A percentile compares a stretch with the other conserved stretches of the same genome.
phyloP scores from a whole-genome alignment of 805 yeast genomes.

The Hyphopichia homilentoma region DNA sequence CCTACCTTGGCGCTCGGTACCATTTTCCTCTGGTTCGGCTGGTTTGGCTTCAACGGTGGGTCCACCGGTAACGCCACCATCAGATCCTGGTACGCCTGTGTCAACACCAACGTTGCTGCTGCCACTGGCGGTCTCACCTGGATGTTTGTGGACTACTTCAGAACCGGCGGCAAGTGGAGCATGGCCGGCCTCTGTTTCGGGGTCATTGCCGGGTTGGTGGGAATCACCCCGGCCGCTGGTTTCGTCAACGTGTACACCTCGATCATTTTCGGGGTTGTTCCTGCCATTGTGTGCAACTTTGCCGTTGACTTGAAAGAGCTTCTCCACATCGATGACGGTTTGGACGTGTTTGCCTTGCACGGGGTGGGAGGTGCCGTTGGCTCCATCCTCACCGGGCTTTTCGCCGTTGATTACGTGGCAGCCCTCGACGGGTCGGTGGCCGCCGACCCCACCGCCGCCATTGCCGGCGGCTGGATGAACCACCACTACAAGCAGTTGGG shows the following conservation, averaged over 20 bases:
- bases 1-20: constrained; percentile 90
- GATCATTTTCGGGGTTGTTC: constrained; percentile 75
- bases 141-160: constrained; percentile 85
- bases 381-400: constrained; percentile 80
- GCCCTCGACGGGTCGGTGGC: constrained; percentile 68
- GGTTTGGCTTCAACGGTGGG: constrained; percentile 99
- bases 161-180: constrained; percentile 88
- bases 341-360: constrained; percentile 91
- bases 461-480: constrained; percentile 85
- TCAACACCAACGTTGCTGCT: constrained; percentile 93
- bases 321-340: constrained; percentile 84
- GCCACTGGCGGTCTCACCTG: constrained; percentile 90
- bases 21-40: constrained; percentile 94
- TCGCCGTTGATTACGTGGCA: constrained; percentile 88
- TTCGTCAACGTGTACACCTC: constrained; percentile 90
- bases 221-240: constrained; percentile 97
- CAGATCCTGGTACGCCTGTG: constrained; percentile 91
- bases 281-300: constrained; percentile 75
- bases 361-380: constrained; percentile 93
- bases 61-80: constrained; percentile 91
- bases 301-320: constrained; percentile 77
- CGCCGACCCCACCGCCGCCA: constrained; percentile 25
- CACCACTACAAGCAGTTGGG: constrained; percentile 81
- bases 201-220: constrained; percentile 89
- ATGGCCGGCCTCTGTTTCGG: constrained; percentile 94